Base-by-base conservation (phyloP, 768 basidiomycete species). In the Lentinula aciculospora region DNA sequence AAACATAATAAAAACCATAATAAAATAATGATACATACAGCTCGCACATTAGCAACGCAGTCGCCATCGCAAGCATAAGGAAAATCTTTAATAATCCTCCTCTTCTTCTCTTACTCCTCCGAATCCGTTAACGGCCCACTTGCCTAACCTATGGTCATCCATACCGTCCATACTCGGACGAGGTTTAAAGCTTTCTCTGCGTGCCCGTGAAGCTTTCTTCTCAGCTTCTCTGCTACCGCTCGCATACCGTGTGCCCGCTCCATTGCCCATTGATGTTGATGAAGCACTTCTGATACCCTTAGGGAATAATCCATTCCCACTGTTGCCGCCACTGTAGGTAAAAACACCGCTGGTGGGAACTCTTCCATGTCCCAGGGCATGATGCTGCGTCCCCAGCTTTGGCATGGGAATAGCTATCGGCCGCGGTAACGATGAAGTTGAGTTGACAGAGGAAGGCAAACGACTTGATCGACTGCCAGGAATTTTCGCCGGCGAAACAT, bases 151-250 rank as follows among this genome's bases (percentile, higher is more conserved):
- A 37, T 66, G 59, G 56, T 74, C 74, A 49, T 46, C 54, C 25
- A 67, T 27, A 46, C 62, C 75, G 62, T 92, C 90, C 19, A 84
- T 70, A 63, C 90, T 92, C 42, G 89, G 82, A 34, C 92, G 76
- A 9, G 92, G 92, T 66, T 83, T 89, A 70, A 93, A 94, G 69
- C 90, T 93, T 73, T 93, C 90, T 61, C 86, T 77, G 59, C 78
- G 71, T 39, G 81, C 80, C 51, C 83, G 71, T 39, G 77, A 70
- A 29, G 79, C 77, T 64, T 83, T 85, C 68, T 74, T 76, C 58
- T 72, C 72, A 17, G 67, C 62, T 56, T 62, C 63, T n/a, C 72
- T 64, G 36, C 51, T 36, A 5, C 47, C 47, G 29, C 47, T 61
- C 23, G 60, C 61, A 56, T 61, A 61, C 13, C 70, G 28, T 61